A percentile compares a stretch with the other conserved stretches of the same genome.
These are phyloP conservation scores for Penicillium ucsense DNA, from an alignment of 495 filamentous ascomycete genomes.

Conservation along the genomic window DNA sequence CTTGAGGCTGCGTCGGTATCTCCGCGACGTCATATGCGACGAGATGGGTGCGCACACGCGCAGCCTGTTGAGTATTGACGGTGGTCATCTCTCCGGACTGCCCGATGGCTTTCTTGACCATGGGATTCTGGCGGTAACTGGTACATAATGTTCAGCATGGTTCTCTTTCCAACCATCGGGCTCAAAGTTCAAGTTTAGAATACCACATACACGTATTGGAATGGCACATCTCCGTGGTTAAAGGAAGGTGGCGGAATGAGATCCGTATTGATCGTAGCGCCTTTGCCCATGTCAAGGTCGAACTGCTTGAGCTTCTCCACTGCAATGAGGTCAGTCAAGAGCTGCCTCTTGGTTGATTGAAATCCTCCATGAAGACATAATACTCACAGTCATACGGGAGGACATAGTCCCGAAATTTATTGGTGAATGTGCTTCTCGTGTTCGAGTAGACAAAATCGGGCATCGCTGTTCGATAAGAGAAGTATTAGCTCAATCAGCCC, in stretches of 20 bases:
- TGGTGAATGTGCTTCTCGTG: constrained; percentile 49
- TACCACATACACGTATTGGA: constrained; percentile 45
- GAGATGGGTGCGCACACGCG: constrained; percentile 46
- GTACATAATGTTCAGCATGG: neutral
- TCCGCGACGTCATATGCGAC: constrained; percentile 47
- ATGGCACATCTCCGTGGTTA: constrained; percentile 54
- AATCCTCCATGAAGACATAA: too few relatives aligned
- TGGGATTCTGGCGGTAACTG: constrained; percentile 51
- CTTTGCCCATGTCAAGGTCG: constrained; percentile 55
- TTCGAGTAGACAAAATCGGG: constrained; percentile 74
- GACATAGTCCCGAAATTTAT: constrained; percentile 53
- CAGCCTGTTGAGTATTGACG: constrained; percentile 41
- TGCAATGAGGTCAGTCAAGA: constrained; percentile 14
- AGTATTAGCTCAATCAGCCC: too few relatives aligned
- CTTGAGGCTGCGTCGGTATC: constrained; percentile 44
- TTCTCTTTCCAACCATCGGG: neutral
- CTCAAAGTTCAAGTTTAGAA: neutral
- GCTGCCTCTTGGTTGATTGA: neutral
- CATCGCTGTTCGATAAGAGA: constrained; percentile 24
- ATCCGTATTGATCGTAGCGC: constrained; percentile 47
- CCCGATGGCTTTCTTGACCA: constrained; percentile 43
- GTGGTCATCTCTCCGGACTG: constrained; percentile 39
- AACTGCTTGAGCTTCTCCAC: constrained; percentile 66
- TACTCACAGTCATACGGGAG: constrained; percentile 54
- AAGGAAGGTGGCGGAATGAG: constrained; percentile 74